A percentile compares a stretch with the other conserved stretches of the same genome.
phyloP scores from a whole-genome alignment of 2,329 filamentous ascomycete species.

The Teratosphaeria pseudoeucalypti region DNA sequence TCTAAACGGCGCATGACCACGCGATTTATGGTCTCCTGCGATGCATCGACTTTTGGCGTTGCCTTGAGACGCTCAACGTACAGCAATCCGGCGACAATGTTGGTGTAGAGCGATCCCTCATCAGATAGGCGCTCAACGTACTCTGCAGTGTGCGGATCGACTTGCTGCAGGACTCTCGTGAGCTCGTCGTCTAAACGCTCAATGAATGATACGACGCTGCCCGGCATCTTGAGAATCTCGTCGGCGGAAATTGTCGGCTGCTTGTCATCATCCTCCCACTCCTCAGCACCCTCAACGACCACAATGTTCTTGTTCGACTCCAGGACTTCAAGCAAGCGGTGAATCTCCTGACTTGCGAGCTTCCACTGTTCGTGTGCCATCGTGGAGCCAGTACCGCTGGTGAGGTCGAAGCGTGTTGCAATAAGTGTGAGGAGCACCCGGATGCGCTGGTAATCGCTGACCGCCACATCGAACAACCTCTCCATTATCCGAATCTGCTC shows the following conservation, averaged over 20 bases:
- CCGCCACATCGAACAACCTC: conserved; percentile 81
- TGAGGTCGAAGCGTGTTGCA: conserved; percentile 88
- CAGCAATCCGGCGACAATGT: conserved; percentile 76
- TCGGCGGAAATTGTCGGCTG: conserved; percentile 60
- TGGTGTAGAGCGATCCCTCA: conserved; percentile 81
- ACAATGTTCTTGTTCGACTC: conserved; percentile 71
- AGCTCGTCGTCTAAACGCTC: conserved; percentile 96
- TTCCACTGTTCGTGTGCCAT: conserved; percentile 99
- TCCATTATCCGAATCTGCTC: conserved; percentile 98
- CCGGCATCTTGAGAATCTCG: conserved; percentile 82
- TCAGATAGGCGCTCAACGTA: conserved; percentile 94
- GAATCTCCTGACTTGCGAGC: conserved; percentile 77
- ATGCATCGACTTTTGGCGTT: conserved; percentile 57
- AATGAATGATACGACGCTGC: conserved; percentile 86
- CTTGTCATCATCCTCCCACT: conserved; percentile 99
- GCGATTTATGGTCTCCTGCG: conserved; percentile 83
- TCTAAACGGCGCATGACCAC: conserved; percentile 89
- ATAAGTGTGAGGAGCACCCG: conserved; percentile 84
- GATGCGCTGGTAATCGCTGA: conserved; percentile 86
- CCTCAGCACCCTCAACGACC: conserved; percentile 83
- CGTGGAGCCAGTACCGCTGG: conserved; percentile 63
- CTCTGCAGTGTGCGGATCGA: conserved; percentile 96
- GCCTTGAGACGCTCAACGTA: conserved; percentile 78
- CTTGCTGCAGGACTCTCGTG: conserved; percentile 89
- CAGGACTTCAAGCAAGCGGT: conserved; percentile 64